Evolutionary conservation across 176 grass and related monocot genomes (phyloP), one percentile per base, ranked within the genome.

Genomic region (Raddia guianensis): DNA sequence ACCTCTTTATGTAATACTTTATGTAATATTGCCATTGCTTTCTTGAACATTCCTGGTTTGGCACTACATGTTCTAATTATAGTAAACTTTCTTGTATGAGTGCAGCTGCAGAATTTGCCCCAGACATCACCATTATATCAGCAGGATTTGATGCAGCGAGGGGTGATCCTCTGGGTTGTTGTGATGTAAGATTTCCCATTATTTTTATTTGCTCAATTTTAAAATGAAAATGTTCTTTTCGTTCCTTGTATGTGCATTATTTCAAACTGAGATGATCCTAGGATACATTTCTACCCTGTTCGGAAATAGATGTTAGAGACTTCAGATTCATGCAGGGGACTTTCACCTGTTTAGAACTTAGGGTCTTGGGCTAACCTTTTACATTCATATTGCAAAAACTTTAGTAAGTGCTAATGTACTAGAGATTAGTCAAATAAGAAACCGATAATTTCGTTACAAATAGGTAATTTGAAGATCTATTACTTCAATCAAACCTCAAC

Each of bases 131-230:
- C 63, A 95, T 98, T 80, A 90, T 98, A 91, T 98, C 92, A 59
- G 92, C 95, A 70, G 95, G 95, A 47, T 98, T 98, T 80, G 95
- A 98, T 91, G 95, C 95, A 49, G 95, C 95, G 71, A 91, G 90
- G 73, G 95, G 95, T 79, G 95, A 98, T 83, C 92, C 95, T 74
- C 79, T 98, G 42, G 95, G 95, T 63, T 80, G 95, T 87, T 98
- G 95, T 76, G 92, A 95, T 91, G 95, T 98, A 87, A 85, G 92
- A 68, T 77, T 71, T 79, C 60, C 75, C 68, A 2, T 63, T 72
- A 45, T 73, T 82, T 82, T 52, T 43, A 11, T 16, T 56, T 72
- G 33, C 72, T 89, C 7, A 77, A 73, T 63, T 80, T 34, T 71
- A 70, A 75, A 78, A 73, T 59, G 50, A 1, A 9, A 15, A 3